A percentile compares a stretch with the other conserved stretches of the same genome.
Evolutionary conservation across 177 flowering plant species (phyloP).

Genomic region (Vitis hybrid): DNA sequence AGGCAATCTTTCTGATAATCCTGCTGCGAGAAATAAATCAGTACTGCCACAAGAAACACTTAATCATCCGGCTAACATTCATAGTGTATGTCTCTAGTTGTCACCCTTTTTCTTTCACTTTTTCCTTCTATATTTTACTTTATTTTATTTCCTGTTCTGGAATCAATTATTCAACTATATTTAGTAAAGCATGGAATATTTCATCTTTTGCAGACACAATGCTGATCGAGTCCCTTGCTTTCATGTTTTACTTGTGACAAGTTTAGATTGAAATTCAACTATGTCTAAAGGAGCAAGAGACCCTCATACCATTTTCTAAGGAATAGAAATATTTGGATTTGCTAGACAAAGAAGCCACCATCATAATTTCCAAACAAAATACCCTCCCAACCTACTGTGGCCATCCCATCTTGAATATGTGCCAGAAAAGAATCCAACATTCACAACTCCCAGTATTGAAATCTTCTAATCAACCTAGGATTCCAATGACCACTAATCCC

Average conservation of each 20-base stretch:
- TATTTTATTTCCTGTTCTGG: background rate
- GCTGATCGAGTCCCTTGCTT: background rate
- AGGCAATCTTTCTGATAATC: constrained; percentile 12
- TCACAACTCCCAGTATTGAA: too few relatives aligned
- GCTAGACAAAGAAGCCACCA: too few relatives aligned
- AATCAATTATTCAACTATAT: background rate
- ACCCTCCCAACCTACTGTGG: too few relatives aligned
- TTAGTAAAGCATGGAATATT: background rate
- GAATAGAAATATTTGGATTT: too few relatives aligned
- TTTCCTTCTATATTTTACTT: background rate
- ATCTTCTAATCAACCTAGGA: too few relatives aligned
- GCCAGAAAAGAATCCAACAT: too few relatives aligned
- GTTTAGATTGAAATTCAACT: too few relatives aligned
- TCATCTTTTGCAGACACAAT: background rate
- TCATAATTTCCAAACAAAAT: too few relatives aligned
- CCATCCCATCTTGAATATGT: too few relatives aligned
- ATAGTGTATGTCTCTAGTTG: constrained; percentile 28
- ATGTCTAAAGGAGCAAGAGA: too few relatives aligned
- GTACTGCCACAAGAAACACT: constrained; percentile 47
- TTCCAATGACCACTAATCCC: too few relatives aligned
- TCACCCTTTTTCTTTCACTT: background rate
- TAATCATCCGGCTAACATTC: constrained; percentile 93
- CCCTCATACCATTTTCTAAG: too few relatives aligned
- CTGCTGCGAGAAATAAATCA: constrained; percentile 22
- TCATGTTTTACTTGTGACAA: background rate